Evolutionary conservation across 345 rosid genomes (phyloP).

Genomic region (Toxicodendron radicans): DNA sequence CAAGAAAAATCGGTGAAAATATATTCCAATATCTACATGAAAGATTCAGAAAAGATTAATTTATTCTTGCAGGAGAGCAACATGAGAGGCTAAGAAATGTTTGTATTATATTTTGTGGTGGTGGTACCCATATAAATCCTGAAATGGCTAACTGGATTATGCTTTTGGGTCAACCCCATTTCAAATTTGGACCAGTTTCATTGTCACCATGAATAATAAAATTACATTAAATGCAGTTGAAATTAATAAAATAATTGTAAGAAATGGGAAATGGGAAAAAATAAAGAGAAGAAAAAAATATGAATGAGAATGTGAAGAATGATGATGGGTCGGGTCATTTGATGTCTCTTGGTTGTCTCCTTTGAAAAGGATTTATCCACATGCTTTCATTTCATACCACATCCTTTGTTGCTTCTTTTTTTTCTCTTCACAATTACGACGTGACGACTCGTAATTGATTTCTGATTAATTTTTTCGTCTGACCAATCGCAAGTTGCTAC

Average conservation of each 20-base stretch:
- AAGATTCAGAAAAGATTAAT: background rate
- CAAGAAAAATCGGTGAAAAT: conserved; percentile 11
- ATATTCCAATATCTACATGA: conserved; percentile 14
- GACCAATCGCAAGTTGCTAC: too few relatives aligned
- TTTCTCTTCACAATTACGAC: conserved; percentile 3
- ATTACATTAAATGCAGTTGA: too few relatives aligned
- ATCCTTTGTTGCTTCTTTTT: background rate
- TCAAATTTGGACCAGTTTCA: background rate
- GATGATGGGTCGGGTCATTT: too few relatives aligned
- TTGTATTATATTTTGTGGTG: background rate
- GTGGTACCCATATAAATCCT: background rate
- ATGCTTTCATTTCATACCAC: background rate
- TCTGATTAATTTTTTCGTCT: too few relatives aligned
- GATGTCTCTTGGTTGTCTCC: background rate
- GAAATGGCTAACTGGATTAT: too few relatives aligned
- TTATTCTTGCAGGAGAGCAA: background rate
- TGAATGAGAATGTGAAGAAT: too few relatives aligned
- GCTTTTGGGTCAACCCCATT: background rate
- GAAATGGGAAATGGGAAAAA: background rate
- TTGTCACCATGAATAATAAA: too few relatives aligned
- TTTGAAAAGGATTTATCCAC: background rate
- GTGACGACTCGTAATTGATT: too few relatives aligned
- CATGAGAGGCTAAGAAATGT: background rate
- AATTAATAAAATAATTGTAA: too few relatives aligned
- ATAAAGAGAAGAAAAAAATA: too few relatives aligned